phyloP scores from a whole-genome alignment of 148 eudicot species.

The Chenopodium formosanum region DNA sequence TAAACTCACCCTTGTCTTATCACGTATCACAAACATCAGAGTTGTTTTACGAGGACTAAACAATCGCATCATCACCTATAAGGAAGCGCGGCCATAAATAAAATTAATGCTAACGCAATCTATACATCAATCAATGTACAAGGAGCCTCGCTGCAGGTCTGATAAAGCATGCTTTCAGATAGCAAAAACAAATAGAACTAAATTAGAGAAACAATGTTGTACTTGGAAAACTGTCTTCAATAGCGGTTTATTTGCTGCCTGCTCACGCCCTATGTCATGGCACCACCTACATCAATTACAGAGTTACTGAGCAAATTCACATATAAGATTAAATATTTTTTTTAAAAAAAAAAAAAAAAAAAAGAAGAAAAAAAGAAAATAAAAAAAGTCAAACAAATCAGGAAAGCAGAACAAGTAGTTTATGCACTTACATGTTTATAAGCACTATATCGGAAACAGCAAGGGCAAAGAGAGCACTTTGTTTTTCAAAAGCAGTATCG shows the following conservation, averaged over 20 bases:
- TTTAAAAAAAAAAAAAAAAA: no score
- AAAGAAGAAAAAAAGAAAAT: no score
- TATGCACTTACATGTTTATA: conserved; percentile 79
- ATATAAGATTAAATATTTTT: neutral
- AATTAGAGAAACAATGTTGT: conserved; percentile 4
- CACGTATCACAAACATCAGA: conserved; percentile 97
- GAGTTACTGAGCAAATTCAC: neutral
- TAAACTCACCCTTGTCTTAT: conserved; percentile 82
- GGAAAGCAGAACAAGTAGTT: neutral
- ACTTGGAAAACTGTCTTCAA: conserved; percentile 99
- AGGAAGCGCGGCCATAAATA: conserved; percentile 16
- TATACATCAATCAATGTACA: conserved; percentile 19
- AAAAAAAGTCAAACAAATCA: neutral
- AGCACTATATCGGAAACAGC: conserved; percentile 99
- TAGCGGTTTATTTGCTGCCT: conserved; percentile 98
- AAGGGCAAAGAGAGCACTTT: conserved; percentile 97
- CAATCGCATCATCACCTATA: conserved; percentile 97
- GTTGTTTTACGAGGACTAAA: conserved; percentile 99
- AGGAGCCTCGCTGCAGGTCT: neutral
- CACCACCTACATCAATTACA: conserved; percentile 72
- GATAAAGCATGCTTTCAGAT: neutral
- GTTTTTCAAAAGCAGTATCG: conserved; percentile 97
- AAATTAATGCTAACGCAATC: neutral
- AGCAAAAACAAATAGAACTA: neutral
- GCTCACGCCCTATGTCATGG: conserved; percentile 99